These are phyloP conservation scores for Cadophora gregata DNA, from an alignment of 2,329 filamentous ascomycete species.

Conservation along the genomic window DNA sequence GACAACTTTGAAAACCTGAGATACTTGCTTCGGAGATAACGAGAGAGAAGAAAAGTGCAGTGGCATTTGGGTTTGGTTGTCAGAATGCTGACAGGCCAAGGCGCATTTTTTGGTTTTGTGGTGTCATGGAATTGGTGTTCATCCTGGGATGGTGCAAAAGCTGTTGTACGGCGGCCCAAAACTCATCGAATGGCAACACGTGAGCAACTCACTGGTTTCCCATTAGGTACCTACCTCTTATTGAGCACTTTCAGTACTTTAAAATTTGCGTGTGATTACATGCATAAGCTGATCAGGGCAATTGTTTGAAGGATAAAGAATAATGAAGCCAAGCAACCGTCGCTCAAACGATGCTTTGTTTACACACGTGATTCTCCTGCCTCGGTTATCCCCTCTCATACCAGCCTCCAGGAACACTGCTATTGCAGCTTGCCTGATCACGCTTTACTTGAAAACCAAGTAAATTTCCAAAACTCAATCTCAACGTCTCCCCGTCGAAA, in stretches of 20 bases:
- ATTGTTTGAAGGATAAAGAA: neutral
- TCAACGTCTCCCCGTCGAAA: neutral
- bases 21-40: neutral
- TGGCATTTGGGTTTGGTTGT: neutral
- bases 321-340: neutral
- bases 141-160: neutral
- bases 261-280: neutral
- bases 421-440: too few species aligned
- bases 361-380: neutral
- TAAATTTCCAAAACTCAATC: neutral
- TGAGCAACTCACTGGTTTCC: neutral
- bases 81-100: neutral
- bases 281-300: too few species aligned
- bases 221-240: too few species aligned
- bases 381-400: neutral
- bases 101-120: conserved; percentile 6
- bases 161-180: neutral
- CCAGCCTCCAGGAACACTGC: too few species aligned
- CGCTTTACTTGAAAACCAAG: too few species aligned
- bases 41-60: too few species aligned
- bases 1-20: neutral
- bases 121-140: conserved; percentile 10
- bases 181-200: neutral
- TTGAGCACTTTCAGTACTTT: neutral
- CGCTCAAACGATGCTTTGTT: neutral